Percentiles rank a stretch among this genome's conserved stretches.
Evolutionary conservation across 2,329 filamentous ascomycete species (phyloP).

Genomic region (Hawksworthiomyces lignivorus): DNA sequence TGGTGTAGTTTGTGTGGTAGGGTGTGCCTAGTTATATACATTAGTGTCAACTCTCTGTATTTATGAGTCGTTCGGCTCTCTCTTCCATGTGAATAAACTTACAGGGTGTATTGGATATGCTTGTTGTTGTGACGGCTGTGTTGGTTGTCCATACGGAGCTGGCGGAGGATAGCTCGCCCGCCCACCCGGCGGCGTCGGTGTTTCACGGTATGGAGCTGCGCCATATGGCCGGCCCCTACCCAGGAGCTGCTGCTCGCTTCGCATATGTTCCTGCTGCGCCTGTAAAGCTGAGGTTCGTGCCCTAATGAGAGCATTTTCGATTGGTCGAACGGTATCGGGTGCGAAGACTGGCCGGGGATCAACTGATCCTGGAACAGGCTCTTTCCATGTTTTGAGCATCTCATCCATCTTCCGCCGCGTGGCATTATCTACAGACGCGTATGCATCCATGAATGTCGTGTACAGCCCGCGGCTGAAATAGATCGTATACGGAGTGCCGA

Average conservation of each 20-base stretch:
- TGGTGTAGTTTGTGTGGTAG: slow-evolving; percentile 20
- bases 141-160: slow-evolving; percentile 20
- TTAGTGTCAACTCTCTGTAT: too few species aligned
- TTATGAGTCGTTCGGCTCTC: too few species aligned
- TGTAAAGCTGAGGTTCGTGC: slow-evolving; percentile 57
- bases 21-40: slow-evolving; percentile 20
- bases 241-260: slow-evolving; percentile 48
- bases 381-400: slow-evolving; percentile 97
- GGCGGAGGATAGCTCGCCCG: slow-evolving; percentile 22
- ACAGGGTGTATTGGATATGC: slow-evolving; percentile 20
- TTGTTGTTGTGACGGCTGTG: slow-evolving; percentile 19
- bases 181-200: slow-evolving; percentile 61
- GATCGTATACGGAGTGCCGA: slow-evolving; percentile 92
- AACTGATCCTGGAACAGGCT: slow-evolving; percentile 87
- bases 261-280: slow-evolving; percentile 46
- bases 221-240: slow-evolving; percentile 34
- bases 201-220: slow-evolving; percentile 57
- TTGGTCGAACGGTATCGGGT: slow-evolving; percentile 75
- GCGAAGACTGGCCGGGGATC: slow-evolving; percentile 91
- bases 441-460: slow-evolving; percentile 93
- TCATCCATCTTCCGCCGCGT: slow-evolving; percentile 91
- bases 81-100: too few species aligned
- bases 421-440: slow-evolving; percentile 74
- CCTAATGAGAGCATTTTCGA: slow-evolving; percentile 90
- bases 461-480: slow-evolving; percentile 91